Percentiles rank a stretch among this genome's conserved stretches.
These are phyloP conservation scores for Thozetella sp. DNA, from an alignment of 495 filamentous ascomycete genomes.

Conservation along the genomic window DNA sequence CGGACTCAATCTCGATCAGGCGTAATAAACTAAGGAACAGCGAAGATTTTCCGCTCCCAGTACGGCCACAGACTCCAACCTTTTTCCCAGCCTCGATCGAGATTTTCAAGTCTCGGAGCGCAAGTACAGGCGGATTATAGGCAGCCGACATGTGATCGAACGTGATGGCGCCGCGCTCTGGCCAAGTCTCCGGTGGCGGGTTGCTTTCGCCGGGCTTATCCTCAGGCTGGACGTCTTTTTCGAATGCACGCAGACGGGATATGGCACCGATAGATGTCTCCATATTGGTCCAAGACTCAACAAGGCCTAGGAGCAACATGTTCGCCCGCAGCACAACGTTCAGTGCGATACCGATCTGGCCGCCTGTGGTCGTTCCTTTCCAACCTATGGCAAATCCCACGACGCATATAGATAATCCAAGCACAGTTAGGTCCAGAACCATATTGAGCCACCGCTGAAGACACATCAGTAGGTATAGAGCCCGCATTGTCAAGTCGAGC, in stretches of 20 bases:
- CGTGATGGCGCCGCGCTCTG: slow-evolving; percentile 28
- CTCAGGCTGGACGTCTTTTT: slow-evolving; percentile 30
- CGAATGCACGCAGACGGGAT: slow-evolving; percentile 43
- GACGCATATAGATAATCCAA: slow-evolving; percentile 38
- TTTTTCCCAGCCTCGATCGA: slow-evolving; percentile 38
- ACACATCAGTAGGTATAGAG: slow-evolving; percentile 43
- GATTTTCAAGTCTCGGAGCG: slow-evolving; percentile 30
- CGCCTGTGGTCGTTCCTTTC: slow-evolving; percentile 44
- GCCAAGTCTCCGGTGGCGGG: slow-evolving; percentile 31
- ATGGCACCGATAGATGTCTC: slow-evolving; percentile 58
- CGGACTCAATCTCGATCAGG: slow-evolving; percentile 26
- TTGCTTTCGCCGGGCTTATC: slow-evolving; percentile 16
- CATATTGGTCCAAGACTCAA: slow-evolving; percentile 45
- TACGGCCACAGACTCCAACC: slow-evolving; percentile 31
- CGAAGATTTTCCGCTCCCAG: slow-evolving; percentile 38
- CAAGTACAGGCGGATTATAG: slow-evolving; percentile 15
- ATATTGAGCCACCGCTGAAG: slow-evolving; percentile 49
- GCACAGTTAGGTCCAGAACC: slow-evolving; percentile 46
- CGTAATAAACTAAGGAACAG: slow-evolving; percentile 35
- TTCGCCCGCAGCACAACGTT: slow-evolving; percentile 15
- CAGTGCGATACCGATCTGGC: slow-evolving; percentile 51
- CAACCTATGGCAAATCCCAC: slow-evolving; percentile 48
- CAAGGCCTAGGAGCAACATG: slow-evolving; percentile 3
- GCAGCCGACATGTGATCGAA: slow-evolving; percentile 17
- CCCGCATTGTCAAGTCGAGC: slow-evolving; percentile 39